phyloP scores from a whole-genome alignment of 2,329 filamentous ascomycete species.

The Botrytis byssoidea region DNA sequence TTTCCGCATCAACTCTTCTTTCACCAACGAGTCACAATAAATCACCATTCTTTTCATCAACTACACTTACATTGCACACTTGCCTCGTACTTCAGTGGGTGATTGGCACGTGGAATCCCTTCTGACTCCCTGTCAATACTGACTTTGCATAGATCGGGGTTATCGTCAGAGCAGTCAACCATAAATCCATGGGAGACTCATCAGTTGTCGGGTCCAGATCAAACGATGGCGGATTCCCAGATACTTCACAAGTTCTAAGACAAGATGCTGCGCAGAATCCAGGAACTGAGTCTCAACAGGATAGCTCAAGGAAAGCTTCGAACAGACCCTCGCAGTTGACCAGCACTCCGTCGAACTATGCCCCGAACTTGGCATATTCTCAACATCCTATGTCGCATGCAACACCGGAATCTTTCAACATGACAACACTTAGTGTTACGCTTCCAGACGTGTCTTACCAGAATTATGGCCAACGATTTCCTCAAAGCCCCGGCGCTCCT shows the following conservation, averaged over 20 bases:
- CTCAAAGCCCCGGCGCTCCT: slow-evolving; percentile 25
- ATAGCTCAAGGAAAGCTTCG: slow-evolving; percentile 3
- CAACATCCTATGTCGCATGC: slow-evolving; percentile 21
- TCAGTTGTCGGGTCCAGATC: slow-evolving; percentile 11
- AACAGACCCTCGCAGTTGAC: slow-evolving; percentile 17
- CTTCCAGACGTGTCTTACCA: slow-evolving; percentile 35
- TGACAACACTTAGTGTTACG: slow-evolving; percentile 30
- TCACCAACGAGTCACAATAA: background rate
- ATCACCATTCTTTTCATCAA: background rate
- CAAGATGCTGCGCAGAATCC: slow-evolving; percentile 22
- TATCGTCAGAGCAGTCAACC: background rate
- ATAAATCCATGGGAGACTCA: slow-evolving; percentile 20
- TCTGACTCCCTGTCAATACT: background rate
- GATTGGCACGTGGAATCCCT: slow-evolving; percentile 5
- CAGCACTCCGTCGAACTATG: slow-evolving; percentile 15
- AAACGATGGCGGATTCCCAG: slow-evolving; percentile 17
- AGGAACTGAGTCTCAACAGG: slow-evolving; percentile 20
- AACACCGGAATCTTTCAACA: slow-evolving; percentile 32
- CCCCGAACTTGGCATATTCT: slow-evolving; percentile 17
- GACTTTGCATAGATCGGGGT: background rate
- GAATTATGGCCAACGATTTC: slow-evolving; percentile 31
- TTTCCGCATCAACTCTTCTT: background rate
- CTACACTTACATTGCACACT: background rate
- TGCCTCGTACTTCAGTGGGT: background rate
- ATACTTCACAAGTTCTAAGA: slow-evolving; percentile 7